Evolutionary conservation across 2,329 filamentous ascomycete species (phyloP).

Genomic region (Talaromyces pinophilus): DNA sequence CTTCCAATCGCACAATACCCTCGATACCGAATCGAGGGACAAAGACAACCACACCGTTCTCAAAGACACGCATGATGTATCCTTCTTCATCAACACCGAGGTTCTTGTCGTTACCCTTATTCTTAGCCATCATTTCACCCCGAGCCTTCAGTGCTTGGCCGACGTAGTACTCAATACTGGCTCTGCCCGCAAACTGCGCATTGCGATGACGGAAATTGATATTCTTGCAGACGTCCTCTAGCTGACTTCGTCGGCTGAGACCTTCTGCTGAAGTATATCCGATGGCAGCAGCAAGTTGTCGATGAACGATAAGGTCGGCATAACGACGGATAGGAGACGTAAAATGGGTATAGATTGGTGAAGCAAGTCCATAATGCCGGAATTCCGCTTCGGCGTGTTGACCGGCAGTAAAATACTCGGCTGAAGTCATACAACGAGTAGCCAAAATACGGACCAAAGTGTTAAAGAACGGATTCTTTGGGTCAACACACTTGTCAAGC

Average conservation of each 20-base stretch:
- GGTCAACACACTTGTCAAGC: constrained; percentile 79
- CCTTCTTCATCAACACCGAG: constrained; percentile 74
- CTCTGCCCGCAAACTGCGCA: constrained; percentile 90
- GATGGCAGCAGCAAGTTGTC: constrained; percentile 93
- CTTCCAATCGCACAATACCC: constrained; percentile 80
- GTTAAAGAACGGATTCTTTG: constrained; percentile 91
- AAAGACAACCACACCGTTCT: constrained; percentile 95
- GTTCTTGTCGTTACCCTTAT: constrained; percentile 34
- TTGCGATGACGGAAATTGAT: constrained; percentile 98
- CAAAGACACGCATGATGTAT: constrained; percentile 96
- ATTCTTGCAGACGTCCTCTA: constrained; percentile 95
- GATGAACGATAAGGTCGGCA: constrained; percentile 91
- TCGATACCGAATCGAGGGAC: constrained; percentile 96
- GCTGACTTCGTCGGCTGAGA: constrained; percentile 76
- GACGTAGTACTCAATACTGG: constrained; percentile 96
- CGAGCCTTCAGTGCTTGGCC: constrained; percentile 87
- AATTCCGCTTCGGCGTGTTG: constrained; percentile 93
- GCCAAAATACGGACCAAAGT: constrained; percentile 96
- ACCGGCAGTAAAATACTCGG: constrained; percentile 96
- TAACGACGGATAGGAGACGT: constrained; percentile 96
- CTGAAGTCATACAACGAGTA: constrained; percentile 98
- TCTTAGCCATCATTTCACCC: constrained; percentile 47
- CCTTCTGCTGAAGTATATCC: constrained; percentile 82
- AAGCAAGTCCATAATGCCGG: constrained; percentile 93
- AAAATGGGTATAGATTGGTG: constrained; percentile 98